These are phyloP conservation scores for Alternaria sp. DNA, from an alignment of 2,329 filamentous ascomycete species.

Conservation along the genomic window DNA sequence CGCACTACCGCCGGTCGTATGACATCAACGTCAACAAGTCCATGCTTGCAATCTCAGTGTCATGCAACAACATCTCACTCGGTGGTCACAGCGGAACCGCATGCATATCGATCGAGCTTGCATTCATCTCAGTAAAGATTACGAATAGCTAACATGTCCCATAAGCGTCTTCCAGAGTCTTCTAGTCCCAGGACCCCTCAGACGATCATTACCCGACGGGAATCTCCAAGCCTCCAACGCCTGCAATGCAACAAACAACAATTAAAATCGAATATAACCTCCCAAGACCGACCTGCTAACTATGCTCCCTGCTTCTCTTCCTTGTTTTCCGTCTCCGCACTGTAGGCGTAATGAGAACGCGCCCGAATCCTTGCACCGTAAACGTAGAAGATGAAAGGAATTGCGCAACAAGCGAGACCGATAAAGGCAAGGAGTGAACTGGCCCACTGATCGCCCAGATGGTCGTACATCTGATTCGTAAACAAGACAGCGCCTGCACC, in stretches of 20 bases:
- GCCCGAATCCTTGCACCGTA: conserved; percentile 76
- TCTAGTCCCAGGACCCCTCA: neutral
- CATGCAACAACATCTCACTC: neutral
- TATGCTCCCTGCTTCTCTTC: conserved; percentile 35
- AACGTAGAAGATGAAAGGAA: conserved; percentile 84
- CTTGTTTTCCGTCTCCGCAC: conserved; percentile 61
- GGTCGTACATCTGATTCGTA: conserved; percentile 75
- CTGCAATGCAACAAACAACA: conserved; percentile 18
- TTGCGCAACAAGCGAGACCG: conserved; percentile 78
- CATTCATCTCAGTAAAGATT: neutral
- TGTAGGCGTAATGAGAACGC: conserved; percentile 77
- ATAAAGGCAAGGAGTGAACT: conserved; percentile 77
- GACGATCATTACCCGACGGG: neutral
- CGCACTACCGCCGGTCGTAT: neutral
- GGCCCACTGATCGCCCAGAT: conserved; percentile 80
- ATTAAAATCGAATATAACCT: conserved; percentile 3
- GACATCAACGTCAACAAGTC: conserved; percentile 7
- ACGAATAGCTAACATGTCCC: neutral
- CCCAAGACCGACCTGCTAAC: neutral
- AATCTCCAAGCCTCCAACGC: conserved; percentile 12
- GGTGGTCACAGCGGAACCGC: neutral
- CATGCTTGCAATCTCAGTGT: neutral
- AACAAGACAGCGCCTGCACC: conserved; percentile 81
- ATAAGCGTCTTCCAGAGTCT: neutral
- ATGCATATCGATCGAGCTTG: too few species aligned